Evolutionary conservation across 2,329 filamentous ascomycete species (phyloP).

Genomic region (Aspergillus arachidicola): DNA sequence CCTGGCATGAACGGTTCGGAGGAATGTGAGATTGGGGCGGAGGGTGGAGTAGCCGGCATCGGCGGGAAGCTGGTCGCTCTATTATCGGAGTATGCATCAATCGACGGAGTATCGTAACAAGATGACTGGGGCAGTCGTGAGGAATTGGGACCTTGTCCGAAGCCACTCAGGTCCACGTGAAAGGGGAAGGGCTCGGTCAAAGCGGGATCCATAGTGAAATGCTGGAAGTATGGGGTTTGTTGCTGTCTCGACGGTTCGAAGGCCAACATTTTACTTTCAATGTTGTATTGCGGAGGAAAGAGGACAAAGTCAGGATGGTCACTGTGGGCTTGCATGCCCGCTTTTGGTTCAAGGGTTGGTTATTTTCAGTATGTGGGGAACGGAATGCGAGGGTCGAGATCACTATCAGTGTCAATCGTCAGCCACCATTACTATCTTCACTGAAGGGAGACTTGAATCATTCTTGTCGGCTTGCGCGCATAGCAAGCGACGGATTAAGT

Average conservation of each 20-base stretch:
- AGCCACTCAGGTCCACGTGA: constrained; percentile 30
- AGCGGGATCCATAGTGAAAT: constrained; percentile 36
- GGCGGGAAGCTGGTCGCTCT: constrained; percentile 31
- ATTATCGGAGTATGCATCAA: constrained; percentile 28
- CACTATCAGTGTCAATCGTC: constrained; percentile 10
- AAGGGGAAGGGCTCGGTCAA: constrained; percentile 35
- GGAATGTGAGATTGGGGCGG: constrained; percentile 31
- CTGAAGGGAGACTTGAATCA: background rate
- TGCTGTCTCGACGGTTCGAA: constrained; percentile 35
- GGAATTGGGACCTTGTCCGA: constrained; percentile 25
- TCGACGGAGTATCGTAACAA: constrained; percentile 32
- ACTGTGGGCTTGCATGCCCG: constrained; percentile 24
- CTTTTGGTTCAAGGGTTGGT: constrained; percentile 11
- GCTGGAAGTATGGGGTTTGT: constrained; percentile 33
- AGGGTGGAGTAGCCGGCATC: constrained; percentile 38
- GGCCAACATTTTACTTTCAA: constrained; percentile 33
- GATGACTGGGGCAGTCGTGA: constrained; percentile 25
- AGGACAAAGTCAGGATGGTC: constrained; percentile 25
- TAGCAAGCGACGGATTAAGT: constrained; percentile 9
- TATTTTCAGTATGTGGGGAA: constrained; percentile 7
- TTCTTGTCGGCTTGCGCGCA: background rate
- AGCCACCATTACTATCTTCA: constrained; percentile 9
- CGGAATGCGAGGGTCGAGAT: constrained; percentile 12
- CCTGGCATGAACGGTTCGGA: constrained; percentile 55
- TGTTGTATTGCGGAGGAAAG: constrained; percentile 16